A percentile compares a stretch with the other conserved stretches of the same genome.
Evolutionary conservation across 257 asterid genomes (phyloP).

Genomic region (Gardenia jasminoides): DNA sequence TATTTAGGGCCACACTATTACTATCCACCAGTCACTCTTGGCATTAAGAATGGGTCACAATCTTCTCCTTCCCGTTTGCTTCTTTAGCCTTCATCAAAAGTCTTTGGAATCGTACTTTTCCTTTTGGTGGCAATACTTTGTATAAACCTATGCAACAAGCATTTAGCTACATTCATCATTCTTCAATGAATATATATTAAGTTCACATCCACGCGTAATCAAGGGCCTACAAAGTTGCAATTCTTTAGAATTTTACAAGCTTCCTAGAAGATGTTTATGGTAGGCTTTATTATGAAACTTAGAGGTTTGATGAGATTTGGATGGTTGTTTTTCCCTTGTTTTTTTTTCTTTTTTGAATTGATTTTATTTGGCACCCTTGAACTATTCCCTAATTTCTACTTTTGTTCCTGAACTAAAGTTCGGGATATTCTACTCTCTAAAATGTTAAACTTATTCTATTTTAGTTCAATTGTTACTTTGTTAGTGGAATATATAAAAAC

Average conservation of each 20-base stretch:
- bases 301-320: neutral
- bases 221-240: slow-evolving; percentile 13
- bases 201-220: slow-evolving; percentile 8
- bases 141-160: neutral
- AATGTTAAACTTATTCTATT: no score
- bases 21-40: neutral
- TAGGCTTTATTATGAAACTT: neutral
- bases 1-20: neutral
- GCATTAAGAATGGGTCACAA: neutral
- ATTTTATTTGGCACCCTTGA: neutral
- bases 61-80: neutral
- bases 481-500: no score
- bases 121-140: neutral
- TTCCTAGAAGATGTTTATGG: slow-evolving; percentile 6
- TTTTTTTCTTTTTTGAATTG: neutral
- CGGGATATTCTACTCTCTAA: no score
- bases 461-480: no score
- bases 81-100: neutral
- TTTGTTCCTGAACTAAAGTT: no score
- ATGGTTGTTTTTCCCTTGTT: no score
- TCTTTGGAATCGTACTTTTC: neutral
- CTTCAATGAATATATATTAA: neutral
- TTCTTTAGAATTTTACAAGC: neutral
- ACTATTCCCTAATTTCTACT: no score
- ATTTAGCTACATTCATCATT: slow-evolving; percentile 1